phyloP scores from a whole-genome alignment of 176 grass and related monocot species.

The Zea mays region DNA sequence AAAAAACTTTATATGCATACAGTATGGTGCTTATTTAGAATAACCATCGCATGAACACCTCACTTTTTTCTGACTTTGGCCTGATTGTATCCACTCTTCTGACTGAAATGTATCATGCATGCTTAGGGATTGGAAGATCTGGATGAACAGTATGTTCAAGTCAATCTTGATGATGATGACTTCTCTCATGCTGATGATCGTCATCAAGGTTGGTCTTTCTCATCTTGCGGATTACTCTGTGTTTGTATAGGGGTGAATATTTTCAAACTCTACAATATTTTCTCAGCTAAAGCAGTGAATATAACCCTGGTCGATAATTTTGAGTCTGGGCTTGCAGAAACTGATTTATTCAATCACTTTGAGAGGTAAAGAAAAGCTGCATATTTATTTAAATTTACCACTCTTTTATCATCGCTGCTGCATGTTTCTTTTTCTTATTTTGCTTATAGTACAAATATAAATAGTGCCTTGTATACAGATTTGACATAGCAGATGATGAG shows the following conservation, averaged over 20 bases:
- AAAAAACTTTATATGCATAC: slow-evolving; percentile 9
- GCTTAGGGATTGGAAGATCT: slow-evolving; percentile 76
- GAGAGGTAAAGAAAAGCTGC: slow-evolving; percentile 57
- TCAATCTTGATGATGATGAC: slow-evolving; percentile 63
- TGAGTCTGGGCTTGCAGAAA: slow-evolving; percentile 50
- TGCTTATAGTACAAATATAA: background rate
- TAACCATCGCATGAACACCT: slow-evolving; percentile 1
- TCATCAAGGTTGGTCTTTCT: slow-evolving; percentile 77
- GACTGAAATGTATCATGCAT: slow-evolving; percentile 19
- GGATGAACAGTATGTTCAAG: slow-evolving; percentile 80
- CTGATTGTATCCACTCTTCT: slow-evolving; percentile 6
- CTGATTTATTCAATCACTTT: slow-evolving; percentile 67
- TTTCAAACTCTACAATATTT: slow-evolving; percentile 27
- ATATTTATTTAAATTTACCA: slow-evolving; percentile 22
- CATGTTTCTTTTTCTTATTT: slow-evolving; percentile 18
- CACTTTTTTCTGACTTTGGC: slow-evolving; percentile 22
- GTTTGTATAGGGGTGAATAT: slow-evolving; percentile 18
- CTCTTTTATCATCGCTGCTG: slow-evolving; percentile 6
- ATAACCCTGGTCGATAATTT: slow-evolving; percentile 75
- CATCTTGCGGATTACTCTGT: background rate
- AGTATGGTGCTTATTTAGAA: background rate
- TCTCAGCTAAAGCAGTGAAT: slow-evolving; percentile 62
- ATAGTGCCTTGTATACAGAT: slow-evolving; percentile 47
- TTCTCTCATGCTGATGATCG: slow-evolving; percentile 36
- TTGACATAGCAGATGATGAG: slow-evolving; percentile 91